Base-by-base conservation (phyloP, 2,329 filamentous ascomycete genomes). In the Sphaceloma murrayae region DNA sequence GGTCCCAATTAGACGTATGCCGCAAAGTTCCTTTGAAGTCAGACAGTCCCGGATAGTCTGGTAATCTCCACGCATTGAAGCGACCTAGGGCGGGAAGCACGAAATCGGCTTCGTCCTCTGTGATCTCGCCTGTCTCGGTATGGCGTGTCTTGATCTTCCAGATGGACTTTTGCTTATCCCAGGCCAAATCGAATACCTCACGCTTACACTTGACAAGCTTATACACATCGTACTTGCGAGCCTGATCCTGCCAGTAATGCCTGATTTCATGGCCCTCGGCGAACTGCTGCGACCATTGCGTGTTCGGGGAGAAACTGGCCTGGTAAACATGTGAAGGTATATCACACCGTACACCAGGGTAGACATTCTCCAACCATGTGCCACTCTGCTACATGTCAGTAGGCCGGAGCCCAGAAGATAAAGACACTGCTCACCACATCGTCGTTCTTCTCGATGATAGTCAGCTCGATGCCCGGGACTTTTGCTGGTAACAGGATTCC, bases 271-370 rank as follows among this genome's bases (percentile, higher is more conserved):
- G 57, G 0, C 80, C 80, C 27, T 75, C 73, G 0, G 80, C 74
- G 53, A 82, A 85, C 48, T 78, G 69, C 52, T 83, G 77, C 0
- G 70, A 71, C 82, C 82, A 86, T 51, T 82, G 68, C 0, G 70
- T 73, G 46, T 85, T 85, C 1, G 79, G 78, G 5, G 69, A 67
- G 56, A 83, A 85, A 0, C 75, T 77, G 5, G 73, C 74, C 54
- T 84, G 80, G 53, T 85, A 85, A 14, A 80, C 77, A 56, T 82
- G 77, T 0, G 78, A 73, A 0, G 80, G 78, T 10, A 85, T 74
- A 56, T 84, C 79, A 52, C 80, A 85, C 31, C 77, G 65, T 1
- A 81, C 76, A 1, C 78, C 79, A 0, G 78, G 78, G 49, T 82
- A 82, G 3, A 59, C 62, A 43, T 69, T 70, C 45, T 68, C 63